Percentiles rank a stretch among this genome's conserved stretches.
Evolutionary conservation across 805 yeast species (phyloP).

Genomic region (Cyberlindnera bimundalis): DNA sequence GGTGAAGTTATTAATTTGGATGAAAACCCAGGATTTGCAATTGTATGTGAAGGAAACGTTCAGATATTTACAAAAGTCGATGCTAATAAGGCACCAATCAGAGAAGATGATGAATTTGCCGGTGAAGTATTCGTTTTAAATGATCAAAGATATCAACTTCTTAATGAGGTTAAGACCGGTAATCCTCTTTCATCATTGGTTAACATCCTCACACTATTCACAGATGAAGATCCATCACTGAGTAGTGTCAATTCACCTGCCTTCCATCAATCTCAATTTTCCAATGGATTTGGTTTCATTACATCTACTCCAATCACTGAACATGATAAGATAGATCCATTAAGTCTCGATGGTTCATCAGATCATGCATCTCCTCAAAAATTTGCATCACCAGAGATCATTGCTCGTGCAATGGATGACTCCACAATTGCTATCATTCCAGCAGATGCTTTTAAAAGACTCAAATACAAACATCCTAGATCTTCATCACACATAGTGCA

Average conservation of each 20-base stretch:
- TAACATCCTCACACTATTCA: constrained; percentile 73
- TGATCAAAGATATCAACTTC: constrained; percentile 61
- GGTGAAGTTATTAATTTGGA: constrained; percentile 76
- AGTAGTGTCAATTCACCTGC: constrained; percentile 8
- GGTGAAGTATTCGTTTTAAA: constrained; percentile 43
- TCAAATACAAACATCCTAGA: constrained; percentile 74
- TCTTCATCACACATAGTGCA: constrained; percentile 94
- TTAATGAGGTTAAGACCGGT: constrained; percentile 80
- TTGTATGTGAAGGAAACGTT: constrained; percentile 88
- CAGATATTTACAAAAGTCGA: constrained; percentile 67
- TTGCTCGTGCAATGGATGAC: constrained; percentile 70
- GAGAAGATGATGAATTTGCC: constrained; percentile 24
- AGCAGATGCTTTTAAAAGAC: constrained; percentile 68
- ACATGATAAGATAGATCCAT: constrained; percentile 18
- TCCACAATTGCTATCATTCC: constrained; percentile 94
- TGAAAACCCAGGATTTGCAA: constrained; percentile 78
- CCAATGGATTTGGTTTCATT: constrained; percentile 1
- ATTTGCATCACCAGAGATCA: constrained; percentile 31
- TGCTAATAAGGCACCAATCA: constrained; percentile 10
- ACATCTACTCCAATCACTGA: neutral
- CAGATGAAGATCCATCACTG: constrained; percentile 34
- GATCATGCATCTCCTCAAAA: neutral
- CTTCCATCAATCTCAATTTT: neutral
- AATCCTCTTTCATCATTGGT: constrained; percentile 82
- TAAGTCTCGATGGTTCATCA: constrained; percentile 15